Evolutionary conservation across 139 green algal species (phyloP), one percentile per base, ranked within the genome.

Genomic region (Chlamydomonas sp.): DNA sequence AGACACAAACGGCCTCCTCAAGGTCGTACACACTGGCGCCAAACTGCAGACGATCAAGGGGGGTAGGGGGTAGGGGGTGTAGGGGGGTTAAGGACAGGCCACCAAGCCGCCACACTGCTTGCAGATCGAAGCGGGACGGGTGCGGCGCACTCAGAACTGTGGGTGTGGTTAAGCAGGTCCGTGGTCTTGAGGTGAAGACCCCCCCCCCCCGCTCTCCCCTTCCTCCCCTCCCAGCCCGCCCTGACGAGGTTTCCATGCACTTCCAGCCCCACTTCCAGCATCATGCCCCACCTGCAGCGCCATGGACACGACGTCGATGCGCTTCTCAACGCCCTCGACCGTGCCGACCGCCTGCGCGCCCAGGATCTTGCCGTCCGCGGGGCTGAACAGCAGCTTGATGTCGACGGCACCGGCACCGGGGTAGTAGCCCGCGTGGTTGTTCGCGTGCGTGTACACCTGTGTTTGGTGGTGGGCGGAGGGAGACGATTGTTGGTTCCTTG

Each of bases 391-490:
- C 36, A 86, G 74, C 74, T 86, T 86, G 34, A 86, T 67, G 69
- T 79, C 71, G 20, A 86, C 76, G 43, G 43, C 20, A 26, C 16
- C 13, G 20, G 43, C 80, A 0, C 81, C 81, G 2, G 81, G 81
- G 73, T 87, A 87, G 67, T 87, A 87, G 8, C 81, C 76, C 2
- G 79, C 81, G 61, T 87, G 81, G 47, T 87, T 72, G 72, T 78
- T 78, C 36, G 65, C 73, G 62, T 82, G 75, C 10, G 79, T 74
- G 61, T 84, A 84, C 26, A 84, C 49, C 57, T 71, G 65, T 24
- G 2, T 2, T 31, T 16, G 29, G 29, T 22, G n/a, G n/a, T n/a
- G n/a, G n/a, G n/a, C n/a, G n/a, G n/a, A n/a, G n/a, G n/a, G n/a
- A n/a, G n/a, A n/a, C n/a, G n/a, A n/a, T n/a, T n/a, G n/a, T n/a